These are phyloP conservation scores for Leishmania martiniquensis DNA, from an alignment of 208 protist genomes.

Conservation along the genomic window DNA sequence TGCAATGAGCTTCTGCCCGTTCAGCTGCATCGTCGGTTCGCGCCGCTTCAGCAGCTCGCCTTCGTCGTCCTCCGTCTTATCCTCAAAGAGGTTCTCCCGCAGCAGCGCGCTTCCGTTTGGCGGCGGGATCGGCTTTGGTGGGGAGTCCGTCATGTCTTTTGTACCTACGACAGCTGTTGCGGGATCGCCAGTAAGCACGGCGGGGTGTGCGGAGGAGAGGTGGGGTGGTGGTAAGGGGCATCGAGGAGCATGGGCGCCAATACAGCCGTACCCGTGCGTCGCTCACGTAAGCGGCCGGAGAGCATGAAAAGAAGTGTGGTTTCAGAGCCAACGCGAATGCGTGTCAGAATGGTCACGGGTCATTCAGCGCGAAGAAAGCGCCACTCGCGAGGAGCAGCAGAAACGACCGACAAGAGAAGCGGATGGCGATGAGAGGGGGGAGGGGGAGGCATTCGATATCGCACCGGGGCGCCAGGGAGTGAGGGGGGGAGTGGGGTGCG, in stretches of 20 bases:
- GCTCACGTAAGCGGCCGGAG: background rate
- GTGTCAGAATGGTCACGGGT: background rate
- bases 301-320: background rate
- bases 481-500: background rate
- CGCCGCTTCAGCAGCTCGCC: slow-evolving; percentile 75
- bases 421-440: too few relatives aligned
- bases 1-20: slow-evolving; percentile 61
- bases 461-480: background rate
- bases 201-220: background rate
- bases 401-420: background rate
- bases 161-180: background rate
- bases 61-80: slow-evolving; percentile 40
- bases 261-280: background rate
- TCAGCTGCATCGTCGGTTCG: slow-evolving; percentile 72
- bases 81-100: slow-evolving; percentile 80
- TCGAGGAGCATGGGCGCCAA: background rate
- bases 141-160: slow-evolving; percentile 19
- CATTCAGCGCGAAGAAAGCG: background rate
- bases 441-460: background rate
- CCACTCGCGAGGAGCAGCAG: background rate
- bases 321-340: background rate
- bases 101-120: slow-evolving; percentile 74
- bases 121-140: slow-evolving; percentile 41
- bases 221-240: too few relatives aligned
- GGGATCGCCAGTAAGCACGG: background rate